Evolutionary conservation across 352 stramenopile species (phyloP), one percentile per base, ranked within the genome.

Genomic region (Pelagophyceae sp.): DNA sequence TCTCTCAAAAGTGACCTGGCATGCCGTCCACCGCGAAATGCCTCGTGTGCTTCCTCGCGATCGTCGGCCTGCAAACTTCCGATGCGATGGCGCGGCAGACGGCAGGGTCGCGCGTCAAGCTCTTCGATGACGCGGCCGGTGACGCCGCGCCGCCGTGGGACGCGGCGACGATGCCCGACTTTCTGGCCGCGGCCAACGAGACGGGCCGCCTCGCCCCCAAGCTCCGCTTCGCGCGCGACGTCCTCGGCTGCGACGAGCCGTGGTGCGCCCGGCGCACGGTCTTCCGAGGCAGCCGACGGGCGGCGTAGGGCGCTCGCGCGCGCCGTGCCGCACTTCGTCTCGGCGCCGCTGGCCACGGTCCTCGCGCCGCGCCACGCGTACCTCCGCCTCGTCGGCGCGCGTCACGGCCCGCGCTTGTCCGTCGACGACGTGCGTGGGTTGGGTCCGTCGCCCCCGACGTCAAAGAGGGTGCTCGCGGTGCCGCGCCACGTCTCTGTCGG

Each of bases 281-380:
- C n/a, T n/a, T n/a, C n/a, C n/a, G n/a, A n/a, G n/a, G n/a, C n/a
- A n/a, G n/a, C n/a, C n/a, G n/a, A n/a, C n/a, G n/a, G n/a, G n/a
- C n/a, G n/a, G n/a, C n/a, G n/a, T n/a, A n/a, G 11, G 45, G 45
- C 45, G 11, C 58, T 67, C 15, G 11, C 31, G 11, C 15, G 27
- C 11, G 23, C 23, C 58, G 11, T 15, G 15, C 58, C 58, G 58
- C 58, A 31, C 23, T 31, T 67, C 29, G 58, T 67, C 11, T 67
- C 58, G 58, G 27, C 58, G 58, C 58, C 58, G 23, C 58, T 67
- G 23, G 27, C 58, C 5, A 31, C 58, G 58, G 23, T n/a, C 23
- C 58, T 67, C 58, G 58, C 58, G 58, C 58, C 58, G 58, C 58
- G 58, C 5, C 58, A 67, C 58, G 58, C 58, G 23, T 67, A 31